These are phyloP conservation scores for Trichoderma gracile DNA, from an alignment of 2,329 filamentous ascomycete species.

Conservation along the genomic window DNA sequence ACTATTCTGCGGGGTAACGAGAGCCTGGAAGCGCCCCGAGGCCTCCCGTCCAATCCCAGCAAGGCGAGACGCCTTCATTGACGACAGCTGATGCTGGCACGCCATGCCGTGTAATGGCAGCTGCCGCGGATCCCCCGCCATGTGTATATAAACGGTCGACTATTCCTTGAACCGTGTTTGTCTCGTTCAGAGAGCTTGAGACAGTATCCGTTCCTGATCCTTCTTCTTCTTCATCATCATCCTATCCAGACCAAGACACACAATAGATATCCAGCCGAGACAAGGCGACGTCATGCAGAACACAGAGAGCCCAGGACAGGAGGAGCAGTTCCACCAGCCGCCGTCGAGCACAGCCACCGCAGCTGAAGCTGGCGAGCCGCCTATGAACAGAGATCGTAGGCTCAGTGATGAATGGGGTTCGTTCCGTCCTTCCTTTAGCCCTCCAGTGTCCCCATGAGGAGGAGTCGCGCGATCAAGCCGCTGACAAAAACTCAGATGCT, in stretches of 20 bases:
- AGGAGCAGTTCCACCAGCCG: neutral
- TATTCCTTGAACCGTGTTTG: neutral
- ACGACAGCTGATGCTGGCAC: neutral
- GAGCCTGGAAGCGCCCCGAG: neutral
- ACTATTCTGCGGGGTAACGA: slow-evolving; percentile 19
- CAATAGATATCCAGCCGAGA: neutral
- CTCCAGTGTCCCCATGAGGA: neutral
- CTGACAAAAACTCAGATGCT: slow-evolving; percentile 50
- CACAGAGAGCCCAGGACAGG: neutral
- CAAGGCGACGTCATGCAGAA: slow-evolving; percentile 5
- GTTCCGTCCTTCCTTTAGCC: slow-evolving; percentile 38
- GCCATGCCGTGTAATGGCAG: neutral
- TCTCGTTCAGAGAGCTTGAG: neutral
- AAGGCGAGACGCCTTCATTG: neutral
- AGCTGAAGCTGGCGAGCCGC: neutral
- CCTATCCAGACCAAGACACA: neutral
- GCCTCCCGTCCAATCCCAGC: slow-evolving; percentile 1
- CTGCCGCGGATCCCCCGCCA: neutral
- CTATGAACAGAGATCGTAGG: slow-evolving; percentile 37
- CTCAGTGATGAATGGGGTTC: slow-evolving; percentile 53
- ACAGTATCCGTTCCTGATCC: neutral
- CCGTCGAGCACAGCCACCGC: neutral
- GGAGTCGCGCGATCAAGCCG: neutral
- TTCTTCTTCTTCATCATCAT: neutral
- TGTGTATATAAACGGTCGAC: slow-evolving; percentile 7